These are phyloP conservation scores for Diplodia scrobiculata DNA, from an alignment of 2,329 filamentous ascomycete genomes.

Conservation along the genomic window DNA sequence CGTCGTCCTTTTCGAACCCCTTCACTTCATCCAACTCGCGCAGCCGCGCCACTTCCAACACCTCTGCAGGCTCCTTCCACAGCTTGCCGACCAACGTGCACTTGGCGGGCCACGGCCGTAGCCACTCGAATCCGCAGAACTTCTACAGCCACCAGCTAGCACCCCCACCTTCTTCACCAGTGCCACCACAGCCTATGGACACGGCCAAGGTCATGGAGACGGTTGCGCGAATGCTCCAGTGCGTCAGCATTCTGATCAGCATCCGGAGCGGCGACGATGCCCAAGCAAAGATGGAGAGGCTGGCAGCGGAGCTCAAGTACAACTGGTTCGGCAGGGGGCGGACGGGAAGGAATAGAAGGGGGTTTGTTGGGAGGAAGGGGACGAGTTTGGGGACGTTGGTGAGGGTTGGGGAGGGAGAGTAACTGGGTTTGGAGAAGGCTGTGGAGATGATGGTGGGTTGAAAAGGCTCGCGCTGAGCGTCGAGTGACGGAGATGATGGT, in stretches of 20 bases:
- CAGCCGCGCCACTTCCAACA: constrained; percentile 68
- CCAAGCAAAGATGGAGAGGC: constrained; percentile 76
- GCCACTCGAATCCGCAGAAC: constrained; percentile 32
- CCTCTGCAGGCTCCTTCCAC: constrained; percentile 57
- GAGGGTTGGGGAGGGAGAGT: constrained; percentile 9
- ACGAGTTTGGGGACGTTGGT: constrained; percentile 22
- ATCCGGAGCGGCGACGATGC: constrained; percentile 71
- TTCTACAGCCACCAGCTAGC: constrained; percentile 27
- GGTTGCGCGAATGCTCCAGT: constrained; percentile 93
- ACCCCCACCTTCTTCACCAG: constrained; percentile 31
- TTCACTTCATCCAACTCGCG: constrained; percentile 26
- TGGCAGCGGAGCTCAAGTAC: constrained; percentile 86
- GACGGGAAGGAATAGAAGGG: constrained; percentile 84
- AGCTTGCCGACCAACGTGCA: constrained; percentile 42
- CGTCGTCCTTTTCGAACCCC: constrained; percentile 46
- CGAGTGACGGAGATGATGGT: background rate
- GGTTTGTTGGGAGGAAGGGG: constrained; percentile 57
- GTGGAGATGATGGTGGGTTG: background rate
- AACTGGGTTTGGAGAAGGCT: background rate
- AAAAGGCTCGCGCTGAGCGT: background rate
- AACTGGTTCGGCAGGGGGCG: constrained; percentile 93
- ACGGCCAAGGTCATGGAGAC: constrained; percentile 86
- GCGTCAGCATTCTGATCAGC: constrained; percentile 83
- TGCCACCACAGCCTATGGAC: constrained; percentile 44
- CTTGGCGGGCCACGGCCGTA: constrained; percentile 31